Percentiles rank a stretch among this genome's conserved stretches.
Evolutionary conservation across 768 basidiomycete species (phyloP).

Genomic region (Exsudoporus frostii): DNA sequence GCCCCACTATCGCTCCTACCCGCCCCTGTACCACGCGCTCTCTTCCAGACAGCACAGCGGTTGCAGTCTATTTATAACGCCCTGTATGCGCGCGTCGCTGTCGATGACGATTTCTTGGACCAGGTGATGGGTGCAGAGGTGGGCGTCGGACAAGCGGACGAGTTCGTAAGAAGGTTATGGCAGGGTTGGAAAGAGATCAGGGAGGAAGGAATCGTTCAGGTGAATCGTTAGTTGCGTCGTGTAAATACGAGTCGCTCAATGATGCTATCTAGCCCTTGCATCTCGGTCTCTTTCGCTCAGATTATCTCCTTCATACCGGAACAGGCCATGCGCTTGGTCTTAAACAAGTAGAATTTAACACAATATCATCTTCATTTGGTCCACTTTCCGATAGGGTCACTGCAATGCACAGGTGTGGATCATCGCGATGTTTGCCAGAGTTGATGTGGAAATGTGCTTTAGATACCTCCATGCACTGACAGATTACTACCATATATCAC

Average conservation of each 20-base stretch:
- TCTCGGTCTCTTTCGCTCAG: slow-evolving; percentile 89
- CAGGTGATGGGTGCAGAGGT: slow-evolving; percentile 73
- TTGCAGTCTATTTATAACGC: slow-evolving; percentile 81
- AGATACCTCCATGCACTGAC: slow-evolving; percentile 72
- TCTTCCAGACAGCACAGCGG: slow-evolving; percentile 62
- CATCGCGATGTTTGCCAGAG: not conserved
- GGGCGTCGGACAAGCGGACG: slow-evolving; percentile 80
- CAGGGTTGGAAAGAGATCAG: slow-evolving; percentile 76
- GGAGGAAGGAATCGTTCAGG: slow-evolving; percentile 59
- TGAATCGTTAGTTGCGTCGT: slow-evolving; percentile 17
- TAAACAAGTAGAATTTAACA: slow-evolving; percentile 98
- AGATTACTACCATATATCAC: slow-evolving; percentile 59
- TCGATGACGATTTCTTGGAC: slow-evolving; percentile 79
- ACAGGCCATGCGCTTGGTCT: slow-evolving; percentile 39
- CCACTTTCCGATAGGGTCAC: slow-evolving; percentile 64
- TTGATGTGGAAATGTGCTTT: not conserved
- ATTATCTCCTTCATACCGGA: slow-evolving; percentile 80
- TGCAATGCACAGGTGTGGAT: slow-evolving; percentile 77
- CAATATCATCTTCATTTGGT: slow-evolving; percentile 91
- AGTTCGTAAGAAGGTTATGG: slow-evolving; percentile 86
- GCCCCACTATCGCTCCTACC: slow-evolving; percentile 90
- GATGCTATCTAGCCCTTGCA: slow-evolving; percentile 59
- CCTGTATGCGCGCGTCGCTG: slow-evolving; percentile 80
- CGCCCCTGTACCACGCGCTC: slow-evolving; percentile 71
- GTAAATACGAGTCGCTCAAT: slow-evolving; percentile 1